A percentile compares a stretch with the other conserved stretches of the same genome.
Conservation (phyloP, 805 yeast species). For the Wickerhamiella vanderwaltii region DNA sequence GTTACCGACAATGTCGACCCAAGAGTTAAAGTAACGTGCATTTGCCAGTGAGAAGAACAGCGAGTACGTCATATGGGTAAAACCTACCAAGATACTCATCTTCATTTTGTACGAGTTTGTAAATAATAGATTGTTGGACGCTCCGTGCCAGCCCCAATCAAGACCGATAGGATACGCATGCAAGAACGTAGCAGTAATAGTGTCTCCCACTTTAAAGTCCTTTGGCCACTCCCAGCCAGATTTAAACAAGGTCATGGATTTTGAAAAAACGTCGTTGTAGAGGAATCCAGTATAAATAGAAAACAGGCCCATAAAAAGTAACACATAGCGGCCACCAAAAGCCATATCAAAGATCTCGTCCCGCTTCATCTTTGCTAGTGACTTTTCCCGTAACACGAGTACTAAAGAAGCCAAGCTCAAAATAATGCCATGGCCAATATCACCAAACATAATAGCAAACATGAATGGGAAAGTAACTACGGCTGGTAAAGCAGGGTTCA, state of each 20-base stretch:
- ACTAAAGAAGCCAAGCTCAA: constrained; percentile 58
- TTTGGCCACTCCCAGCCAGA: constrained; percentile 85
- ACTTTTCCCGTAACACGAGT: constrained; percentile 60
- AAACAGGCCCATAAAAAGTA: constrained; percentile 87
- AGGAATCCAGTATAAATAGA: constrained; percentile 90
- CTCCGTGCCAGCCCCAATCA: constrained; percentile 95
- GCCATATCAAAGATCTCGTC: constrained; percentile 98
- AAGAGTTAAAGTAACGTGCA: constrained; percentile 53
- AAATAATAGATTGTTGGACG: constrained; percentile 80
- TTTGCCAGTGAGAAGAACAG: constrained; percentile 72
- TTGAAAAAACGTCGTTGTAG: constrained; percentile 88
- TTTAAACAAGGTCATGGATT: constrained; percentile 71
- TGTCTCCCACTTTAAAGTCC: constrained; percentile 39
- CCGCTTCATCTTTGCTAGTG: constrained; percentile 51
- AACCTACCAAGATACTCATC: constrained; percentile 88
- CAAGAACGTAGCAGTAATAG: constrained; percentile 45
- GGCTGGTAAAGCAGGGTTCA: constrained; percentile 91
- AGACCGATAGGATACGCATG: constrained; percentile 74
- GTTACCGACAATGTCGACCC: constrained; percentile 78
- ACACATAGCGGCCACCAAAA: constrained; percentile 78
- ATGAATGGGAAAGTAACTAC: constrained; percentile 92
- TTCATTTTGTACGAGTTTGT: constrained; percentile 97
- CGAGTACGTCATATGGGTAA: constrained; percentile 86
- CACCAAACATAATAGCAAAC: constrained; percentile 99
- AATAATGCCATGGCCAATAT: constrained; percentile 87